These are phyloP conservation scores for Pseudoscleropodium purum DNA, from an alignment of 225 moss, liverwort and hornwort species.

Conservation along the genomic window DNA sequence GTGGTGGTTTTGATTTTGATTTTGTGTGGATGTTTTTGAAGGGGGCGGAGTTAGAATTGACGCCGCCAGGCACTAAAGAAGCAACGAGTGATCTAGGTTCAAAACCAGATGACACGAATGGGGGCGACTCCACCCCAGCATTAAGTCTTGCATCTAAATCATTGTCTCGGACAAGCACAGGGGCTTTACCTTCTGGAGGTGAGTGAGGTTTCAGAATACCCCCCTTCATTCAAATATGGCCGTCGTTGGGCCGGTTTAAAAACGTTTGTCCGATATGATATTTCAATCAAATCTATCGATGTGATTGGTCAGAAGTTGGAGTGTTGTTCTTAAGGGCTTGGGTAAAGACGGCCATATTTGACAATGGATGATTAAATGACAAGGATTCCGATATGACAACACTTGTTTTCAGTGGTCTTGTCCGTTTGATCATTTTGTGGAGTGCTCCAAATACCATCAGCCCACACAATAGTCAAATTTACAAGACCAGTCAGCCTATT, in stretches of 20 bases:
- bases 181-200: slow-evolving; percentile 15
- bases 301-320: neutral
- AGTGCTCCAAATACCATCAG: neutral
- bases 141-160: slow-evolving; percentile 24
- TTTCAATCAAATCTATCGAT: neutral
- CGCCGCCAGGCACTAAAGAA: slow-evolving; percentile 35
- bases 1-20: neutral
- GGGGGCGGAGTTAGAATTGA: slow-evolving; percentile 38
- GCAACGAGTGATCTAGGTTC: slow-evolving; percentile 6
- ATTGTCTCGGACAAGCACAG: slow-evolving; percentile 4
- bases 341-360: neutral
- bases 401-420: neutral
- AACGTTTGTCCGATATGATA: too few relatives aligned
- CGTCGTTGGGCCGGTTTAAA: neutral
- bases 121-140: slow-evolving; percentile 16
- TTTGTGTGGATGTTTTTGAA: neutral
- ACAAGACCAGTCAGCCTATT: neutral
- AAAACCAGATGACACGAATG: slow-evolving; percentile 5
- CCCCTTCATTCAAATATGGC: neutral
- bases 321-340: neutral
- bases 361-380: neutral
- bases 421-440: neutral
- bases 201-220: neutral
- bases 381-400: neutral
- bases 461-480: neutral